These are phyloP conservation scores for Euphrasia confusa DNA, from an alignment of 257 asterid genomes.

Conservation along the genomic window DNA sequence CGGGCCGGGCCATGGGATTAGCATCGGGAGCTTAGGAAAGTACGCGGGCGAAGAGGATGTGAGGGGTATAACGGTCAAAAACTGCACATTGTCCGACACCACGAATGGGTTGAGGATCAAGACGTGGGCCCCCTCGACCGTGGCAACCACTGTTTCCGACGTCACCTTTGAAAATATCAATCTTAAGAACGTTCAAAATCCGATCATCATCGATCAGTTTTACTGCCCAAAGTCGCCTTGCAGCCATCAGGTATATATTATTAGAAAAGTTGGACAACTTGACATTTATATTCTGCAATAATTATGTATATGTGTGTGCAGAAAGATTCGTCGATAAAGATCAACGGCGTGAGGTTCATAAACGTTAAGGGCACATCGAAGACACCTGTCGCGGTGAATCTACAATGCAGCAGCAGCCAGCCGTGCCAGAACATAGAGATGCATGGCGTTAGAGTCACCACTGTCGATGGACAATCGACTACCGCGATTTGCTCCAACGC, in stretches of 20 bases:
- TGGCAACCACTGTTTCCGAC: conserved; percentile 12
- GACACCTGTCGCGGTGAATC: not conserved
- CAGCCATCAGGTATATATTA: not conserved
- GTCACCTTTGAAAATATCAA: conserved; percentile 18
- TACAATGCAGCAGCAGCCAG: conserved; percentile 16
- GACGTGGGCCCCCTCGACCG: conserved; percentile 24
- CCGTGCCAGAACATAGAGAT: conserved; percentile 23
- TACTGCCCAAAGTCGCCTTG: conserved; percentile 20
- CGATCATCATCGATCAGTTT: conserved; percentile 28
- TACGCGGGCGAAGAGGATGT: conserved; percentile 18
- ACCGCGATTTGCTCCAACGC: conserved; percentile 17
- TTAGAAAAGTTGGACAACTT: too few species aligned
- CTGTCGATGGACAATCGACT: conserved; percentile 2
- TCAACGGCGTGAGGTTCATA: conserved; percentile 14
- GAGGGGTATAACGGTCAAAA: not conserved
- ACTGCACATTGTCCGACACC: conserved; percentile 21
- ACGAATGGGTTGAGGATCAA: conserved; percentile 25
- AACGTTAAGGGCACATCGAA: conserved; percentile 15
- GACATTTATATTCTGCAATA: too few species aligned
- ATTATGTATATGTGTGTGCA: not conserved
- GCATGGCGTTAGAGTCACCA: conserved; percentile 2
- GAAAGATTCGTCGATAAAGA: not conserved
- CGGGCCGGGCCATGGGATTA: conserved; percentile 33
- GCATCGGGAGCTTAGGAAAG: conserved; percentile 30
- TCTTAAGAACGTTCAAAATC: conserved; percentile 14